These are phyloP conservation scores for Rubroboletus satanas DNA, from an alignment of 768 basidiomycete genomes.

Conservation along the genomic window DNA sequence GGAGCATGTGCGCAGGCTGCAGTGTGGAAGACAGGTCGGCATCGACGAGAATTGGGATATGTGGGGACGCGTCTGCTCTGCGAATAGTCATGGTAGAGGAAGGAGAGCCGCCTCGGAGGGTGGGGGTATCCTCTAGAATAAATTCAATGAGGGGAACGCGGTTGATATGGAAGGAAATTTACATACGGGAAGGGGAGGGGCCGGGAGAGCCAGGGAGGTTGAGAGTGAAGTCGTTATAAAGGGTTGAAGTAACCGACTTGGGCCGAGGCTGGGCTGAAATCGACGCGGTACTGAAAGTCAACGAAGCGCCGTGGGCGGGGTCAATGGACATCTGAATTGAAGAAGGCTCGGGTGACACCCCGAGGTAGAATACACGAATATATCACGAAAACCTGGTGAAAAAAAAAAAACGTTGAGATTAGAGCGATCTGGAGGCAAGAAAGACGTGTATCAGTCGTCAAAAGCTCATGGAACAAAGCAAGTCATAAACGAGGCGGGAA, in stretches of 20 bases:
- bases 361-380: constrained; percentile 18
- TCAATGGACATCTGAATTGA: constrained; percentile 23
- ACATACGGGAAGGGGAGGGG: constrained; percentile 18
- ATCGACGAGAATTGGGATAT: constrained; percentile 9
- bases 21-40: constrained; percentile 3
- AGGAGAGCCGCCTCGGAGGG: constrained; percentile 21
- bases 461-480: constrained; percentile 30
- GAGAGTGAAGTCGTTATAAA: constrained; percentile 21
- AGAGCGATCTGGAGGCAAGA: constrained; percentile 7
- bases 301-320: constrained; percentile 14
- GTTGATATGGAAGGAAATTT: constrained; percentile 17
- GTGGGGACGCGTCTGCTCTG: constrained; percentile 25
- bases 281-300: constrained; percentile 17
- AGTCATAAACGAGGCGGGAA: constrained; percentile 24
- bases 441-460: constrained; percentile 27
- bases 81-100: constrained; percentile 30
- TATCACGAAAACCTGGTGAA: constrained; percentile 6
- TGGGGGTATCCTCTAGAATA: constrained; percentile 15
- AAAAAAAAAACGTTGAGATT: constrained; percentile 3
- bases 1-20: constrained; percentile 15
- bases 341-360: not conserved
- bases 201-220: not conserved
- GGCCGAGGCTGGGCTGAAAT: constrained; percentile 8
- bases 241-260: constrained; percentile 11
- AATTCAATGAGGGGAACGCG: constrained; percentile 35